Base-by-base conservation (phyloP, 202 grass and related monocot species). In the Panicum virgatum region DNA sequence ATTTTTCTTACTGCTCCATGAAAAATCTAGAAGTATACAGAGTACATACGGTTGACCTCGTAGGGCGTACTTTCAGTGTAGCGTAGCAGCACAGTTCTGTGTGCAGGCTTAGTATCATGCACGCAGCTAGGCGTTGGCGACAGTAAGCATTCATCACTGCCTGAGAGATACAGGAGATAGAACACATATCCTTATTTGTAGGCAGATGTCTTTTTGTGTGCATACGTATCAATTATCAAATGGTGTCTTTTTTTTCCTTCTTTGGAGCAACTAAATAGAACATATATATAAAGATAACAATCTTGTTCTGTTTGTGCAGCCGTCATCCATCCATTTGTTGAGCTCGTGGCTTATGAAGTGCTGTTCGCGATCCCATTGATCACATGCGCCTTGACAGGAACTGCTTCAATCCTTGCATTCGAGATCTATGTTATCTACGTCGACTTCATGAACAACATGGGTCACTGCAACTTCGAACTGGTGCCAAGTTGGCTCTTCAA, bases 361-460 rank as follows among this genome's bases (percentile, higher is more conserved):
- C 69, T 98, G 47, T 98, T 98, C 52, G n/a, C 90, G 0, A 88
- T 94, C 52, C 95, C 95, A 11, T 19, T 94, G 56, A 20, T 98
- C 48, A 16, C 34, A 2, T 60, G 79, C 8, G 4, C 78, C 48
- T 10, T 89, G 36, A 89, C 45, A 1, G 79, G 92, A 53, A 91
- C 76, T 27, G 83, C 67, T 44, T 98, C 92, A n/a, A 85, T 98
- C 66, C 2, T 93, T 7, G 32, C 46, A 9, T 48, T 85, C 4
- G 9, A 86, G 40, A 42, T 66, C 0, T 98, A 94, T 16, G 7
- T 94, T 6, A 12, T 53, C 51, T 98, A 94, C 79, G 84, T 94
- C 37, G 95, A 98, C 53, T 86, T 98, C 66, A 98, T 98, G 95
- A 98, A 98, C 84, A 98, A 98, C 78, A 89, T 98, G 92, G 95